Base-by-base conservation (phyloP, 73 alveolate species). In the Paramecium pentaurelia region DNA sequence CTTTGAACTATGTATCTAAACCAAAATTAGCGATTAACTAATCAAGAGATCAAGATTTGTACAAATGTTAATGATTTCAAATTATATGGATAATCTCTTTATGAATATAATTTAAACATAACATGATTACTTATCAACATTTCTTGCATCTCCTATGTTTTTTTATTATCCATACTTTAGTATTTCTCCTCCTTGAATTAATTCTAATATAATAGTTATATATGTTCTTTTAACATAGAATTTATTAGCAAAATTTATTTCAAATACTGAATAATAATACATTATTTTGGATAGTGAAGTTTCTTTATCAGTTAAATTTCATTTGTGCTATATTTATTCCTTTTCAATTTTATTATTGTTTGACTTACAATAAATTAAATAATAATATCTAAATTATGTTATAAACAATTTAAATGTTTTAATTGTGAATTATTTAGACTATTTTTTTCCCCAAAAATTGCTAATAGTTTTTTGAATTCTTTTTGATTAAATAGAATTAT, bases 11-110 rank as follows among this genome's bases (percentile, higher is more conserved):
- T 3, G 88, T 75, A 6, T 68, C 88, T 10, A 75, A 20, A 75
- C 88, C 88, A 75, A 75, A 75, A 42, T 75, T 70, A 30, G 88
- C 88, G 11, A 75, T 75, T 18, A 75, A 38, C 10, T 37, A 5
- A 38, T 75, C 88, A 30, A 38, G 47, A 3, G 70, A 16, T 2
- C 10, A 37, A 42, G 88, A 20, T 75, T 42, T 28, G 34, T 88
- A 47, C 54, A 94, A 45, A 94, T 94, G 47, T 94, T 94, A 92
- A 71, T 40, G 95, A 95, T 37, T 92, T 94, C 9, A 94, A 40
- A 77, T 94, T 45, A 95, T 86, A 86, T 94, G 95, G 89, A 87
- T 87, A 20, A 87, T 87, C 8, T 77, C 88, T 37, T 87, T 87
- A 68, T 87, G 93, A 47, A 87, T 77, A 37, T 87, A 87, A 27